phyloP scores from a whole-genome alignment of 106 monocot genomes.

The Ottelia alismoides region DNA sequence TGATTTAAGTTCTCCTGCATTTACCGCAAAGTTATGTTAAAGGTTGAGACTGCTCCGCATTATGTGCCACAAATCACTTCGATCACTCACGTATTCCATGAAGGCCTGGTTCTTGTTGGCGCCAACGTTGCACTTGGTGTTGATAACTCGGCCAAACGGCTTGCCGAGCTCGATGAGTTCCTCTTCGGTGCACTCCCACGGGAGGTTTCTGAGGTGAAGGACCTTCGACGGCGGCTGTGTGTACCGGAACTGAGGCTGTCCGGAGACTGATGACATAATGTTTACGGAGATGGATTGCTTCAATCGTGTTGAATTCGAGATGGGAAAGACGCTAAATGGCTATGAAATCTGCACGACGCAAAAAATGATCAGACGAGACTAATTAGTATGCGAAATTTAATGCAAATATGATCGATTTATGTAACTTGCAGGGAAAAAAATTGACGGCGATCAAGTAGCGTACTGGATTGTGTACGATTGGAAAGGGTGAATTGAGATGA shows the following conservation, averaged over 20 bases:
- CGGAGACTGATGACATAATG: slow-evolving; percentile 25
- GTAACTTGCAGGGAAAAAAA: too few relatives aligned
- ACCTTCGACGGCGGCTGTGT: slow-evolving; percentile 58
- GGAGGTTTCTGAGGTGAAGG: slow-evolving; percentile 44
- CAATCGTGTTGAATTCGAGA: too few relatives aligned
- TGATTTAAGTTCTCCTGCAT: slow-evolving; percentile 42
- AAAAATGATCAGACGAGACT: too few relatives aligned
- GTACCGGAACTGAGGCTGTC: slow-evolving; percentile 45
- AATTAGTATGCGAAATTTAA: too few relatives aligned
- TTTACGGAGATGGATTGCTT: too few relatives aligned
- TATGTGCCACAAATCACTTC: neutral
- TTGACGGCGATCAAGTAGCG: too few relatives aligned
- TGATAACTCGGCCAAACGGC: slow-evolving; percentile 41
- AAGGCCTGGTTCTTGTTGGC: slow-evolving; percentile 55
- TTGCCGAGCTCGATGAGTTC: slow-evolving; percentile 43
- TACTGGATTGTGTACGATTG: too few relatives aligned
- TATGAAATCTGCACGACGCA: too few relatives aligned
- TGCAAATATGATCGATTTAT: too few relatives aligned
- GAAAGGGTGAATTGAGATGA: too few relatives aligned
- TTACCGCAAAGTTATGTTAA: neutral
- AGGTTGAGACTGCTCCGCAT: too few relatives aligned
- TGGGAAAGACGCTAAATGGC: too few relatives aligned
- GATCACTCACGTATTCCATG: slow-evolving; percentile 42
- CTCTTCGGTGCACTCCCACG: slow-evolving; percentile 48
- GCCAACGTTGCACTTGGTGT: slow-evolving; percentile 45